Conservation (phyloP, 1,284 basidiomycete species). For the Puccinia horiana region DNA sequence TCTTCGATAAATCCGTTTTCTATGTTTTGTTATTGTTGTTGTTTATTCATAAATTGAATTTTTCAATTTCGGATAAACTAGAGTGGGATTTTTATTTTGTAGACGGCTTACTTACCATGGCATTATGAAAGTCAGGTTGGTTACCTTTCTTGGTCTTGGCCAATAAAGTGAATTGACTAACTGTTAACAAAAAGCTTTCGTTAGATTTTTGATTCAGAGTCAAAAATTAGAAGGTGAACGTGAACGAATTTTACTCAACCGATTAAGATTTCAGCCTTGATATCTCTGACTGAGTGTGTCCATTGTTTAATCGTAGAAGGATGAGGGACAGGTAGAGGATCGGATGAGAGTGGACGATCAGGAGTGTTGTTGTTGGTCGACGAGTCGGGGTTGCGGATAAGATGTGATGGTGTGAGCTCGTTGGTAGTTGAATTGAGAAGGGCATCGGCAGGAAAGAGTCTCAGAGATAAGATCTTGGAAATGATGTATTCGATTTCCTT, state of each 20-base stretch:
- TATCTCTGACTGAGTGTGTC: conserved; percentile 78
- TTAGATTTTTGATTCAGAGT: too few species aligned
- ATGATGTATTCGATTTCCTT: conserved; percentile 70
- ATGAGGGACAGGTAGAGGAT: neutral
- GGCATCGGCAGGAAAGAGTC: conserved; percentile 28
- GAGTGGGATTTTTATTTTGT: neutral
- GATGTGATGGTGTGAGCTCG: conserved; percentile 7
- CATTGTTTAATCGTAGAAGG: conserved; percentile 66
- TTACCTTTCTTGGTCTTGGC: conserved; percentile 82
- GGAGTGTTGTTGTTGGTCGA: neutral
- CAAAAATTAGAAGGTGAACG: neutral
- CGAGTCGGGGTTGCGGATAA: neutral
- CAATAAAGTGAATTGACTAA: conserved; percentile 85
- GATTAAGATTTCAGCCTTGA: conserved; percentile 80
- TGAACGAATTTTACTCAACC: conserved; percentile 57
- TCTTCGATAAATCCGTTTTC: conserved; percentile 6
- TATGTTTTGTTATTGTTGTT: neutral
- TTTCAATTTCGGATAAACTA: neutral
- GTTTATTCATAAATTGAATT: too few species aligned
- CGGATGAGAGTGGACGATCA: neutral
- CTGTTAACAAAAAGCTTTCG: conserved; percentile 52
- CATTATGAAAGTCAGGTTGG: conserved; percentile 85
- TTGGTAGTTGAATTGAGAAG: conserved; percentile 2
- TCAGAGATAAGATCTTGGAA: conserved; percentile 71
- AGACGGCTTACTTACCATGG: conserved; percentile 72